phyloP scores from a whole-genome alignment of 441 rosid genomes.

The Syzygium malaccense region DNA sequence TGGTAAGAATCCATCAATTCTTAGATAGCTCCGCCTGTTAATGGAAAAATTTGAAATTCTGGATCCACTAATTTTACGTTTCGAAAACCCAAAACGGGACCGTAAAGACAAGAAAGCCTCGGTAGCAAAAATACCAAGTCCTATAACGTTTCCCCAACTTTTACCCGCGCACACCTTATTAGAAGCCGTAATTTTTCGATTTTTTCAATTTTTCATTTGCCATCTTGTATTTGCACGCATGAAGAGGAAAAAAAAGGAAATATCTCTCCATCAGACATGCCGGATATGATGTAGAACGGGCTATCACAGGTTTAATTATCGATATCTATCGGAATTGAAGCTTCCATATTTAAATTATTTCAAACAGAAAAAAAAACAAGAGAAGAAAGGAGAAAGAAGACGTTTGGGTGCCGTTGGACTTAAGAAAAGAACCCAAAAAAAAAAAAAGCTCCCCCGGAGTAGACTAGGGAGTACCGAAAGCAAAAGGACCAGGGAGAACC shows the following conservation, averaged over 20 bases:
- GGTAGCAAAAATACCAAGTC: not conserved
- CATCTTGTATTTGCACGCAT: no score
- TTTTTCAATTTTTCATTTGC: no score
- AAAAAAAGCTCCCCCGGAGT: not conserved
- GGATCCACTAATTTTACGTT: accelerated
- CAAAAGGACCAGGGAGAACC: not conserved
- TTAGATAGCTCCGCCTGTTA: no score
- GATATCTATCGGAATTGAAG: not conserved
- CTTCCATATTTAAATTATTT: not conserved
- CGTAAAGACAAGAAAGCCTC: accelerated
- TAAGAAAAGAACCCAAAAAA: not conserved
- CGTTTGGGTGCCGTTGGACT: not conserved
- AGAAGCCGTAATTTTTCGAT: no score
- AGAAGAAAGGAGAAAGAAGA: not conserved
- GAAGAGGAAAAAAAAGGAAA: not conserved
- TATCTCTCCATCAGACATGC: not conserved
- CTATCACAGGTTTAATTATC: not conserved
- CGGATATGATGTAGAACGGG: accelerated
- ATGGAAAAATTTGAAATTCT: not conserved
- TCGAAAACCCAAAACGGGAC: not conserved
- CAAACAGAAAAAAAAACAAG: not conserved
- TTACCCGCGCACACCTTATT: not conserved
- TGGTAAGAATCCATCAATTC: not conserved
- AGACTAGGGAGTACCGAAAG: not conserved
- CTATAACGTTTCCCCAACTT: accelerated